Evolutionary conservation across 176 grass and related monocot species (phyloP), one percentile per base, ranked within the genome.

Genomic region (Guadua angustifolia): DNA sequence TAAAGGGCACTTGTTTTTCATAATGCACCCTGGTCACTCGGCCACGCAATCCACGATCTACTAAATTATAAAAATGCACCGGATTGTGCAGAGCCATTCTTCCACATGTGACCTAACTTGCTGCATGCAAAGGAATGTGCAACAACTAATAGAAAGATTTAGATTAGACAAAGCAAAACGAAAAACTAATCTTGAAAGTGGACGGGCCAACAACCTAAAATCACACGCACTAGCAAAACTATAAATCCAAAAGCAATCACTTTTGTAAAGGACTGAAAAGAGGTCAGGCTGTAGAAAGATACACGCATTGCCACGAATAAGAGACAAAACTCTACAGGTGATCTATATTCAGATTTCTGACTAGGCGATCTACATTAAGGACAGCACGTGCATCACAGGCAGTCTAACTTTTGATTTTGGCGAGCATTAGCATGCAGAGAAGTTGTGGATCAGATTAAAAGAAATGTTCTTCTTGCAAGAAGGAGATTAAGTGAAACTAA

Each of bases 91-190:
- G 63, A 44, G 43, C 33, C 71, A 56, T 71, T 70, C 45, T 65
- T 46, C 25, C 5, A 3, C 88, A 77, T 77, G 78, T 82, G 83
- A 47, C 65, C 71, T 80, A 69, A 59, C 40, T 50, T 52, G 73
- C 22, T 43, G 46, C 71, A 53, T 80, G 55, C 52, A 89, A 77
- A 81, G 38, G 83, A 71, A 89, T 86, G 65, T 55, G 72, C 72
- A 82, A 71, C 6, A 65, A 50, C 19, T 73, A 33, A 75, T 44
- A 80, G 82, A 82, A 82, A 66, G 61, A 55, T 71, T 17, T 46
- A 71, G 53, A 76, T 15, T 14, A 16, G 56, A 26, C 72, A 89
- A 72, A 16, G 58, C 24, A 73, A 81, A 21, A 63, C 13, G 24
- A 60, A 69, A 79, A 68, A 74, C 9, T 62, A 64, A 46, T 78